Evolutionary conservation across 2,329 filamentous ascomycete species (phyloP).

Genomic region (Stachybotrys echinatus): DNA sequence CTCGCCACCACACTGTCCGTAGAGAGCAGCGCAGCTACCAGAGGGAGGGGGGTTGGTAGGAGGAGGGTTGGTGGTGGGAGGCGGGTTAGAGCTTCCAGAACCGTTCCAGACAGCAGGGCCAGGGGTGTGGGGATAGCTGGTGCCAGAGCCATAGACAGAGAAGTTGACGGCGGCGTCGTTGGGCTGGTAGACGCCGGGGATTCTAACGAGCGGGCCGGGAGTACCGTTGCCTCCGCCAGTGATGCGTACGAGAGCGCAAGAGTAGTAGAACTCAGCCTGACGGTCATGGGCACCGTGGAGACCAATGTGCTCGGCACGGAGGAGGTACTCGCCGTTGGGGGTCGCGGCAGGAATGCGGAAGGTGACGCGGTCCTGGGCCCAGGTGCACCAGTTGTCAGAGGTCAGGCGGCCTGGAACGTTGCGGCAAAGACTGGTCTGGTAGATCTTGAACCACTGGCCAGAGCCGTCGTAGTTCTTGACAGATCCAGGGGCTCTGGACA

Average conservation of each 20-base stretch:
- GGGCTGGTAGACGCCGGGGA: conserved; percentile 29
- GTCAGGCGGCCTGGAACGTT: conserved; percentile 4
- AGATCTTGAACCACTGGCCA: conserved; percentile 24
- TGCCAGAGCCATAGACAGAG: not conserved
- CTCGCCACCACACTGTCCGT: conserved; percentile 8
- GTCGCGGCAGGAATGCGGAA: not conserved
- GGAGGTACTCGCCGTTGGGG: not conserved
- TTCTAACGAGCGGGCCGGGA: conserved; percentile 25
- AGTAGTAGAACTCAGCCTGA: conserved; percentile 32
- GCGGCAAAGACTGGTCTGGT: conserved; percentile 19
- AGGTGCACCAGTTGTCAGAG: conserved; percentile 11
- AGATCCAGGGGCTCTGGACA: conserved; percentile 8
- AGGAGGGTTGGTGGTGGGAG: not conserved
- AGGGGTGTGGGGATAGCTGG: not conserved
- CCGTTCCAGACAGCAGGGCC: conserved; percentile 1
- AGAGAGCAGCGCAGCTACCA: not conserved
- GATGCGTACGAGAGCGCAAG: conserved; percentile 35
- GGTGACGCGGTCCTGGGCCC: conserved; percentile 24
- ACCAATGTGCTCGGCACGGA: conserved; percentile 26
- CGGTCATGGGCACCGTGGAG: conserved; percentile 29
- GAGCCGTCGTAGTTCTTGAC: conserved; percentile 16
- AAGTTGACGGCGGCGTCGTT: not conserved
- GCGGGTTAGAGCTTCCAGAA: not conserved
- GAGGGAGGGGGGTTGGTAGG: conserved; percentile 3
- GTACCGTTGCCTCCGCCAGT: conserved; percentile 24